Base-by-base conservation (phyloP, 2,329 filamentous ascomycete species). In the Rhynchosporium secalis region DNA sequence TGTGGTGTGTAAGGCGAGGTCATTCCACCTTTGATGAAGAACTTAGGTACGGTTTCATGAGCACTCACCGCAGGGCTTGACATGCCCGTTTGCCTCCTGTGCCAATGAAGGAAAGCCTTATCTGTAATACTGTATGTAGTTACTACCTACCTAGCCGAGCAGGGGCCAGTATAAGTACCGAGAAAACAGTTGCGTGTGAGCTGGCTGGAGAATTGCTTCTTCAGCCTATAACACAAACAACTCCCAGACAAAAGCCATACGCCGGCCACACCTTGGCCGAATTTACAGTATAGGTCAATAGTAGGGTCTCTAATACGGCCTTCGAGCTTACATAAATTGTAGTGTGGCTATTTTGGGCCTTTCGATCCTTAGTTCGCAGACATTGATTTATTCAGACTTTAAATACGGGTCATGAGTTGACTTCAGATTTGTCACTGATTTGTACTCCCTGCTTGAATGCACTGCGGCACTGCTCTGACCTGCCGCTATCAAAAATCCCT, bases 131-230 rank as follows among this genome's bases (percentile, higher is more conserved):
- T 20, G 20, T 20, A 20, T 20, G 20, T 20, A 20, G 20, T 20
- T 20, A 20, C 20, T 20, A 20, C 20, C 20, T 20, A 20, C 20
- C 8, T 41, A 29, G n/a, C 33, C 49, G 49, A 54, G 49, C 20
- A 28, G 28, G 31, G 20, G 20, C 20, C 20, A 20, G 20, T 20
- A 36, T 36, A 10, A 36, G 33, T 38, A 38, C 31, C 49, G 20
- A 40, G 36, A 15, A 9, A 33, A 28, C 7, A 43, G 10, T n/a
- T 9, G 48, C 38, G n/a, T 6, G 33, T 36, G 40, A 3, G 33
- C 36, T 54, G 51, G 51, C 36, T 54, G 20, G 51, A 40, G 10
- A 41, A 29, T 54, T 15, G 33, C 51, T 41, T 54, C 51, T 40
- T 54, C 51, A 41, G 36, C 36, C 2, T 40, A 33, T 15, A 54